Evolutionary conservation across 805 yeast species (phyloP).

Genomic region (Wickerhamomyces tratensis): DNA sequence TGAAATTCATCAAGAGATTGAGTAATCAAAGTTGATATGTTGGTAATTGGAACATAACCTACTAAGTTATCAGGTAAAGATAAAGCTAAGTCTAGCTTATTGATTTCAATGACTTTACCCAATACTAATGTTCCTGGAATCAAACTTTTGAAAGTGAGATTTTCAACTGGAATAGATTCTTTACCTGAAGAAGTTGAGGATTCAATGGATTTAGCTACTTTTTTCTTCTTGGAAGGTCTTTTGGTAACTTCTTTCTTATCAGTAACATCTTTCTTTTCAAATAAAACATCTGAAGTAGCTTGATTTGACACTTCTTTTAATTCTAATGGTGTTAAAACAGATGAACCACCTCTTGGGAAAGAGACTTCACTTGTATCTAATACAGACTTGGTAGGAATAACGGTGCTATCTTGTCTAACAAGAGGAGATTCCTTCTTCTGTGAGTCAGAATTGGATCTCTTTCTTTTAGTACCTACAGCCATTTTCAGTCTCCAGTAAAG

Average conservation of each 20-base stretch:
- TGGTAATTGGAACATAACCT: conserved; percentile 72
- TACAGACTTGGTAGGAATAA: conserved; percentile 26
- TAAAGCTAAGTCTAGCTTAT: conserved; percentile 53
- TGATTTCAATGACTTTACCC: conserved; percentile 63
- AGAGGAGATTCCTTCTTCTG: conserved; percentile 29
- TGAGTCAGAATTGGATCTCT: conserved; percentile 32
- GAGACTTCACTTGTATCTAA: conserved; percentile 28
- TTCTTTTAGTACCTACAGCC: conserved; percentile 30
- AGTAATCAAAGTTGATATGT: conserved; percentile 57
- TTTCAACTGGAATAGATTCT: conserved; percentile 43
- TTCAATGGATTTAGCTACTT: conserved; percentile 19
- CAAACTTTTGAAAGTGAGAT: conserved; percentile 50
- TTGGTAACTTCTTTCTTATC: conserved; percentile 4
- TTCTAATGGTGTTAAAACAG: conserved; percentile 81
- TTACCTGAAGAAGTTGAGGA: conserved; percentile 17
- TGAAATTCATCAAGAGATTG: conserved; percentile 46
- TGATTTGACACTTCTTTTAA: conserved; percentile 88
- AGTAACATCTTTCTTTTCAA: conserved; percentile 28
- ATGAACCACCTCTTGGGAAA: conserved; percentile 95
- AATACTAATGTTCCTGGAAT: conserved; percentile 65
- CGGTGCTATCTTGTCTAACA: conserved; percentile 28
- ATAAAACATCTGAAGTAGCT: conserved; percentile 80
- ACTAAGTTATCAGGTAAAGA: conserved; percentile 72
- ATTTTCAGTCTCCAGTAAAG: conserved; percentile 2
- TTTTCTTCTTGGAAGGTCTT: conserved; percentile 33